Conservation (phyloP, 2,329 filamentous ascomycete genomes). For the Colletotrichum chlorophyti region DNA sequence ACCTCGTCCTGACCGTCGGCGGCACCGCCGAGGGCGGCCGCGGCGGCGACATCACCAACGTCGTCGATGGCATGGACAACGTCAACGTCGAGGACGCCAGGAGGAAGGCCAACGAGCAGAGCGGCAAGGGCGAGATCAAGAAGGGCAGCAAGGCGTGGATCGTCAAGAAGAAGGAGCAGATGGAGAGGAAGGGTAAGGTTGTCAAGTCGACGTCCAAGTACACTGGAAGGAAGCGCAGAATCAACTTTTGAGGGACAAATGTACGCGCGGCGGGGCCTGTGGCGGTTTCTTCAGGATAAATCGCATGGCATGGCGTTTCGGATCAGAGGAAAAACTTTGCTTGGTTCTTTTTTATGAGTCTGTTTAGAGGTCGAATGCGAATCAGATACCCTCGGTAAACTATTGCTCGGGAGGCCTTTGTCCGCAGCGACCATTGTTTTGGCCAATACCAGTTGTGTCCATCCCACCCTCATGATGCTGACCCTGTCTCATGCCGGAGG, state of each 20-base stretch:
- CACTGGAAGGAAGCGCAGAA: slow-evolving; percentile 85
- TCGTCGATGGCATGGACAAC: slow-evolving; percentile 86
- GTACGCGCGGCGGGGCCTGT: neutral
- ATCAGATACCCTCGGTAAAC: slow-evolving; percentile 40
- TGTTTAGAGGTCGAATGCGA: slow-evolving; percentile 16
- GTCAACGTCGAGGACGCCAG: slow-evolving; percentile 81
- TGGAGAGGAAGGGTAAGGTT: slow-evolving; percentile 92
- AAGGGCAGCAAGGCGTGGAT: slow-evolving; percentile 91
- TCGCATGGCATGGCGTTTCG: slow-evolving; percentile 33
- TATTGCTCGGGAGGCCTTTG: too few relatives aligned
- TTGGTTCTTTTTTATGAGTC: too few relatives aligned
- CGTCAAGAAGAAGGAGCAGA: slow-evolving; percentile 86
- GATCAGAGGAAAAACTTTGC: slow-evolving; percentile 13
- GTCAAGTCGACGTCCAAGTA: slow-evolving; percentile 94
- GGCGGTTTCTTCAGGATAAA: slow-evolving; percentile 5
- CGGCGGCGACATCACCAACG: slow-evolving; percentile 85
- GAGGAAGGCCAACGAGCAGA: slow-evolving; percentile 53
- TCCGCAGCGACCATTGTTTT: too few relatives aligned
- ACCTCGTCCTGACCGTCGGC: slow-evolving; percentile 91
- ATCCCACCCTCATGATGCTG: too few relatives aligned
- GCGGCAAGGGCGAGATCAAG: slow-evolving; percentile 61
- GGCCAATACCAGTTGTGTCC: too few relatives aligned
- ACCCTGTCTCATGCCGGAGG: too few relatives aligned
- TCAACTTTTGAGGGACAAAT: slow-evolving; percentile 68
- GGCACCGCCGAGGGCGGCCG: slow-evolving; percentile 55